Evolutionary conservation across 2,329 filamentous ascomycete species (phyloP).

Genomic region (Hawksworthiomyces lignivorus): DNA sequence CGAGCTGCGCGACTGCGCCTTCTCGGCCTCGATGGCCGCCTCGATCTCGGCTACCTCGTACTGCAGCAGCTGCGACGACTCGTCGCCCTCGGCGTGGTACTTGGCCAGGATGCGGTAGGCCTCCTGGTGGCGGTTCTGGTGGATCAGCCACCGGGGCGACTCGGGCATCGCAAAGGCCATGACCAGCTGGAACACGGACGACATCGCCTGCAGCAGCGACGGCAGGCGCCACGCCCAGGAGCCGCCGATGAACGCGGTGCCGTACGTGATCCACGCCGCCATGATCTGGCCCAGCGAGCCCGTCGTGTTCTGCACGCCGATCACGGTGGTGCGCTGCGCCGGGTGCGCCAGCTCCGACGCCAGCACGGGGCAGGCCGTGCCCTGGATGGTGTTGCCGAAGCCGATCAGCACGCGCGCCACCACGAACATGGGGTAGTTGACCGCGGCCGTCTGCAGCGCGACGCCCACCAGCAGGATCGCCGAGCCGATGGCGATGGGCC

Average conservation of each 20-base stretch:
- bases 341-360: conserved; percentile 52
- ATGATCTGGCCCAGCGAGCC: conserved; percentile 47
- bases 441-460: conserved; percentile 46
- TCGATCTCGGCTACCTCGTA: conserved; percentile 21
- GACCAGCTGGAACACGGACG: conserved; percentile 40
- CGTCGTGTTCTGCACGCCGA: conserved; percentile 55
- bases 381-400: conserved; percentile 52
- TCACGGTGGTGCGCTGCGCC: conserved; percentile 48
- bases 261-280: conserved; percentile 32
- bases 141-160: conserved; percentile 47
- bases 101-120: conserved; percentile 43
- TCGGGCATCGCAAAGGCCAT: conserved; percentile 50
- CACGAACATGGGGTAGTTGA: conserved; percentile 54
- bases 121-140: conserved; percentile 47
- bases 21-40: conserved; percentile 46
- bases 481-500: conserved; percentile 41
- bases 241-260: conserved; percentile 41
- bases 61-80: conserved; percentile 3
- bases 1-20: conserved; percentile 30
- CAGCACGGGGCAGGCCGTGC: conserved; percentile 53
- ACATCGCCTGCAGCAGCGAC: conserved; percentile 49
- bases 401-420: conserved; percentile 52
- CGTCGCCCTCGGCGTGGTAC: conserved; percentile 29
- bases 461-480: conserved; percentile 43
- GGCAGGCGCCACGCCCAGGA: conserved; percentile 47